Evolutionary conservation across 1,284 basidiomycete species (phyloP).

Genomic region (Microstroma glucosiphilum): DNA sequence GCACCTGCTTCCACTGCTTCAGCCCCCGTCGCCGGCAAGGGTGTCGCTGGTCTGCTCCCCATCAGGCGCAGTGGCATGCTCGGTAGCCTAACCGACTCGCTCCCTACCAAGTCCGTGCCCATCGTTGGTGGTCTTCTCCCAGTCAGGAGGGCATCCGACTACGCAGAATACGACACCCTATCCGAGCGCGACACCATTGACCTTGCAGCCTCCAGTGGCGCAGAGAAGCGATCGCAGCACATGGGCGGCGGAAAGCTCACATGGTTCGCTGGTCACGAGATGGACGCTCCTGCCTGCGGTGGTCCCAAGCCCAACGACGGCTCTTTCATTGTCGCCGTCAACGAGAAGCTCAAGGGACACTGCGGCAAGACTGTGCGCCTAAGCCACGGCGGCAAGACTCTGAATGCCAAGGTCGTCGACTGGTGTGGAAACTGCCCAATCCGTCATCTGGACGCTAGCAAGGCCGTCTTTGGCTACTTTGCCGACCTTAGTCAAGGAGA

Average conservation of each 20-base stretch:
- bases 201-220: no score
- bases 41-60: no score
- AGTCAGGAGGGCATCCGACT: no score
- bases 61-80: no score
- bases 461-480: constrained; percentile 33
- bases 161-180: no score
- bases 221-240: no score
- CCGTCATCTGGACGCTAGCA: constrained; percentile 7
- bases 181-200: no score
- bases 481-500: constrained; percentile 34
- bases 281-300: constrained; percentile 42
- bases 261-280: constrained; percentile 17
- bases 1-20: no score
- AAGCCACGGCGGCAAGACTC: constrained; percentile 28
- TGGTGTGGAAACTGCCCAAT: constrained; percentile 30
- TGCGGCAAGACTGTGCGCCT: constrained; percentile 30
- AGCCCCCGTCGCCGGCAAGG: no score
- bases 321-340: constrained; percentile 35
- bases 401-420: constrained; percentile 33
- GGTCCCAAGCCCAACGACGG: constrained; percentile 32
- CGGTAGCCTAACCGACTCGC: no score
- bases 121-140: no score
- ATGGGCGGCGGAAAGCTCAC: background rate
- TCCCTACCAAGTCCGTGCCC: no score
- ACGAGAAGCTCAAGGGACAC: constrained; percentile 23